Evolutionary conservation across 2,329 filamentous ascomycete genomes (phyloP), one percentile per base, ranked within the genome.

Genomic region (Xylaria sp.): DNA sequence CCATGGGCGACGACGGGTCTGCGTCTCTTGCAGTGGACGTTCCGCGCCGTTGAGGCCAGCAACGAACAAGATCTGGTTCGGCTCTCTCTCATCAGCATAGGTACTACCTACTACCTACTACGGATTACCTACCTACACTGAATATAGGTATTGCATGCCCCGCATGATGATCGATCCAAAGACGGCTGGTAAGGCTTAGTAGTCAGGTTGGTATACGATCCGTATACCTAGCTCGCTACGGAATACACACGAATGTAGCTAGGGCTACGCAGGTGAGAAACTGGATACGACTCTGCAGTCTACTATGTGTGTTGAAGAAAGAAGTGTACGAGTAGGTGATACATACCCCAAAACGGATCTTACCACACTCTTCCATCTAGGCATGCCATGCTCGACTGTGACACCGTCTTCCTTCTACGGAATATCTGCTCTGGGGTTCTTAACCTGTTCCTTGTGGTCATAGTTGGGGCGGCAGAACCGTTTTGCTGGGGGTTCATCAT

Each of bases 401-500:
- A 30, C 23, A 30, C 23, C 23, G 23, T 30, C 23, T 30, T 30
- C 23, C 23, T 30, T 1, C 23, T 30, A 5, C 23, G 23, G 23
- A 30, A 30, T 30, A 30, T 30, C 23, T 30, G 23, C 23, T 30
- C 23, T 30, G 23, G 23, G 23, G 23, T 30, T 30, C 23, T 5
- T 30, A 13, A 42, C 37, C 37, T 13, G 37, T 42, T 13, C 37
- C 37, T 9, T 42, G 3, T 10, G 37, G 37, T 2, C 11, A 13
- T 42, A 42, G 8, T 13, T 42, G 11, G 37, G 37, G 37, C 37
- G 11, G 11, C 37, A 42, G 11, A 42, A 42, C 8, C 11, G 39
- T 54, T 52, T 52, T 50, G 59, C 63, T 66, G 63, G 57, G 59
- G 62, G 63, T 16, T 16, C 16, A 16, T 62, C 58, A 54, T 57